Evolutionary conservation across 441 rosid genomes (phyloP).

Genomic region (Euphorbia corollata): DNA sequence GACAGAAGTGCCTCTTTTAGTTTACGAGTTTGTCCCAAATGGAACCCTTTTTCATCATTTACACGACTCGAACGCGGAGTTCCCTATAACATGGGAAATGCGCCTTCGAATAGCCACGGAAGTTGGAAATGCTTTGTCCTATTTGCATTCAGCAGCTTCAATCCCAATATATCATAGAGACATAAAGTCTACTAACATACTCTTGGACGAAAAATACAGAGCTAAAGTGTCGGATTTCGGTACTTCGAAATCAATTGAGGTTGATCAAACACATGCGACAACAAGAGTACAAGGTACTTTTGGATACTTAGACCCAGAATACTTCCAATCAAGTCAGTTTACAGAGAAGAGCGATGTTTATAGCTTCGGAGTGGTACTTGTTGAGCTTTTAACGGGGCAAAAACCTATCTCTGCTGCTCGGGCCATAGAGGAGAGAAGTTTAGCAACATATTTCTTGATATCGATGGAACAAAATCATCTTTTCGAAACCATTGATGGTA

Average conservation of each 20-base stretch:
- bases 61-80: conserved; percentile 11
- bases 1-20: conserved; percentile 12
- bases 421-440: neutral
- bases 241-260: conserved; percentile 7
- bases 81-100: conserved; percentile 15
- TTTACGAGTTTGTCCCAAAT: conserved; percentile 9
- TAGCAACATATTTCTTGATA: neutral
- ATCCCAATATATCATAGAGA: conserved; percentile 11
- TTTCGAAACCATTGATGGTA: conserved; percentile 5
- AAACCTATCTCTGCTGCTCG: conserved; percentile 6
- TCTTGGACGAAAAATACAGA: conserved; percentile 11
- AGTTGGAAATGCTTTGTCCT: conserved; percentile 9
- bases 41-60: conserved; percentile 12
- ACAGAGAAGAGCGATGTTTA: conserved; percentile 16
- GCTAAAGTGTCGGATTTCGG: conserved; percentile 18
- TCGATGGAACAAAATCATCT: conserved; percentile 9
- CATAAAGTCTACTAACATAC: conserved; percentile 11
- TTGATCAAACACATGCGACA: conserved; percentile 15
- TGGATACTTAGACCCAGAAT: conserved; percentile 14
- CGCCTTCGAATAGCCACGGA: neutral
- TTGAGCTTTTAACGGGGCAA: conserved; percentile 14
- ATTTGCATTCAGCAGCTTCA: conserved; percentile 17
- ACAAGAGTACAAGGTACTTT: conserved; percentile 14
- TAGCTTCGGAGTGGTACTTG: conserved; percentile 13
- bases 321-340: conserved; percentile 11